Evolutionary conservation across 768 basidiomycete genomes (phyloP), one percentile per base, ranked within the genome.

Genomic region (Phanerodontia chrysosporium): DNA sequence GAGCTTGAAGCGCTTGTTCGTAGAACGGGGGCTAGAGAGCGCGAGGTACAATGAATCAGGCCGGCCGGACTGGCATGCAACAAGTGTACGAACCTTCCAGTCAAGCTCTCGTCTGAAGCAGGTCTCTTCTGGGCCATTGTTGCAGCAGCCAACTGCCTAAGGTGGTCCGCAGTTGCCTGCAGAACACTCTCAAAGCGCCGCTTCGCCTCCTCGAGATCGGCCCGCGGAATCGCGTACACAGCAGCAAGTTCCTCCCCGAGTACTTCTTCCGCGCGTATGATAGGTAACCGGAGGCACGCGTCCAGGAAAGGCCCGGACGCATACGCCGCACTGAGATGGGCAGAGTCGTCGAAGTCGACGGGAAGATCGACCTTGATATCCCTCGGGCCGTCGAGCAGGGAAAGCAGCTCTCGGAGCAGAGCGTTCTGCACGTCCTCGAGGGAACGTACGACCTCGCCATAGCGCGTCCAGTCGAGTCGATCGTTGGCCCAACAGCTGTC

Each of bases 391-490:
- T 59, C 35, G 25, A 59, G 44, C 18, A 62, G 45, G 7, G 27
- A 32, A 6, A 59, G 21, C 24, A 62, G 14, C 29, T 54, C 61
- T 5, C 24, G 30, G 9, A 59, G 36, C 10, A 58, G 27, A 13
- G n/a, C 52, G 8, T 45, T 55, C 35, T 55, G 58, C 12, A 49
- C 53, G 14, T 58, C 53, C 35, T 59, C 49, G 32, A 64, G 36
- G n/a, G 56, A 55, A 6, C 58, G 52, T 13, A 60, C 29, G 6
- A 64, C 58, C 16, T 62, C 64, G 45, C 63, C 64, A 45, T 65
- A 71, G 1, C 67, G 65, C 16, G 35, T n/a, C 69, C 69, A 70
- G 32, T 70, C 64, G 45, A 69, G 69, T 21, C 54, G 48, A 21
- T 66, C 65, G 56, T 64, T 65, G 4, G 57, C 51, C 65, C 66